Conservation (phyloP, 2,329 filamentous ascomycete species). For the Fusarium haematococcum region DNA sequence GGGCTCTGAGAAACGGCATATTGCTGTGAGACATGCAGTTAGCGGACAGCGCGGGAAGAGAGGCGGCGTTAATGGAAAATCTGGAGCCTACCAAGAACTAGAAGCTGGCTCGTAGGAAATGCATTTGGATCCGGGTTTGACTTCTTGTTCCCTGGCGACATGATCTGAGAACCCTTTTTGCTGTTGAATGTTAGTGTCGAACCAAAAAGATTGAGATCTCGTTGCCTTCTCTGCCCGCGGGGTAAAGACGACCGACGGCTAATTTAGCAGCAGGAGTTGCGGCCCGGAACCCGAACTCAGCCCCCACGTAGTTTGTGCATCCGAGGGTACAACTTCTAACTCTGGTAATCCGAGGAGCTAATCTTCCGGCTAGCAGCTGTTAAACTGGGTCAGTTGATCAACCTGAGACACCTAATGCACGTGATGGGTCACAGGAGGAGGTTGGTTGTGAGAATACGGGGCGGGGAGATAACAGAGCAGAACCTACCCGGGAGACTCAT, state of each 20-base stretch:
- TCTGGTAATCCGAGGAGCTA: neutral
- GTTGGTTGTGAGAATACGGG: neutral
- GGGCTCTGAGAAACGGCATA: constrained; percentile 77
- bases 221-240: neutral
- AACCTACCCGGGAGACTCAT: neutral
- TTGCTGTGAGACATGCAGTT: constrained; percentile 24
- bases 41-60: neutral
- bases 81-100: neutral
- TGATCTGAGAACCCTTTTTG: neutral
- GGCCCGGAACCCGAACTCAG: constrained; percentile 2
- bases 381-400: neutral
- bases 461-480: neutral
- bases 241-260: neutral
- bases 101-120: constrained; percentile 15
- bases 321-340: neutral
- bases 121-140: neutral
- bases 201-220: neutral
- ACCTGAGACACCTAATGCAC: neutral
- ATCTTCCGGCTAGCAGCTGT: neutral
- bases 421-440: neutral
- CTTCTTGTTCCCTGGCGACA: neutral
- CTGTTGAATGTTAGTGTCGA: neutral
- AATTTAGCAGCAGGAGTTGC: neutral
- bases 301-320: neutral
- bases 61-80: neutral